Evolutionary conservation across 2,329 filamentous ascomycete species (phyloP), one percentile per base, ranked within the genome.

Genomic region (Juglanconis juglandina): DNA sequence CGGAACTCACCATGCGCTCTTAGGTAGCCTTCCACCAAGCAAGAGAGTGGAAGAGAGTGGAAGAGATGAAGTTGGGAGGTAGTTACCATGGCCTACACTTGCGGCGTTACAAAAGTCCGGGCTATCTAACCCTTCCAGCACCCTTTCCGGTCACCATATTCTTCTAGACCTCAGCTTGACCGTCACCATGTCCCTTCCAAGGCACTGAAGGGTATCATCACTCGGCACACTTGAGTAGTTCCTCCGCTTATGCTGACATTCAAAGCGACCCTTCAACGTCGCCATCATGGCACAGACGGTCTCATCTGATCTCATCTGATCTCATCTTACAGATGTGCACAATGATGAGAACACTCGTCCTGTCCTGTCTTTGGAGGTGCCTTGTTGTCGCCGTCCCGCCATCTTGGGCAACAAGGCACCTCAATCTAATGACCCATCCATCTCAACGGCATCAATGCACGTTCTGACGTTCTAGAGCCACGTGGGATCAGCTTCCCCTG

Each of bases 291-390:
- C n/a, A 33, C 41, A 24, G n/a, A 5, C 41, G 24, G 54, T 61
- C 59, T 61, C 59, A 53, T 60, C 58, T 35, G 48, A 60, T 61
- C 59, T 61, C 59, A 53, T 60, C 58, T 35, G 48, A 60, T 53
- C 49, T 53, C 42, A n/a, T 24, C 13, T 5, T 34, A 32, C 39
- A 14, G 14, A 4, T 13, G n/a, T 14, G 30, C n/a, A 37, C 6
- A 35, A 8, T 37, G 33, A n/a, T 17, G 42, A 47, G 32, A 37
- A 44, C 10, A 48, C 48, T 35, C 44, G 42, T 35, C 52, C 35
- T 32, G 14, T 42, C 35, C 41, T 35, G 24, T 44, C 34, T 14
- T 35, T 8, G 5, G 32, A 52, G 11, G 7, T 17, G n/a, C n/a
- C 51, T 46, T 48, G 24, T 57, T 24, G 24, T 34, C 52, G 56